Percentiles rank a stretch among this genome's conserved stretches.
Conservation (phyloP, 768 basidiomycete species). For the Serendipita sp. region DNA sequence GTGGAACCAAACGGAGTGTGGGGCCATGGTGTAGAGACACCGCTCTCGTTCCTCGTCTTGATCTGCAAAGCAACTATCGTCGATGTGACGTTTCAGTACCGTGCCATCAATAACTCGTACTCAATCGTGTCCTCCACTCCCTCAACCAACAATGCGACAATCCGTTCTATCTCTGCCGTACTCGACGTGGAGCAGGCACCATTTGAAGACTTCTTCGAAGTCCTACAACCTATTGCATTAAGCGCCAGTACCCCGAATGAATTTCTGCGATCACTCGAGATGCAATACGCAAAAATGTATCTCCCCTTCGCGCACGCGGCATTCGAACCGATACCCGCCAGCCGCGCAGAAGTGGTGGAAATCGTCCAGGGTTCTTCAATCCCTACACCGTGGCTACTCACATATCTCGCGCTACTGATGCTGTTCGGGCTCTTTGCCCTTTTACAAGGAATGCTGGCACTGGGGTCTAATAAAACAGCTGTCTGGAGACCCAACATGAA, state of each 20-base stretch:
- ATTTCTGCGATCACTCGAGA: not conserved
- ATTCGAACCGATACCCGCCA: not conserved
- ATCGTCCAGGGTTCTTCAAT: not conserved
- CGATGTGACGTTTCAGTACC: not conserved
- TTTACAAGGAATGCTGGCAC: not conserved
- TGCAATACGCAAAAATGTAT: not conserved
- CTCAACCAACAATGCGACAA: not conserved
- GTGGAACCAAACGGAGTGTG: not conserved
- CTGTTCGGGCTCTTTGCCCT: not conserved
- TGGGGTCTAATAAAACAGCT: not conserved
- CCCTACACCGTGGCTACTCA: not conserved
- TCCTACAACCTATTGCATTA: not conserved
- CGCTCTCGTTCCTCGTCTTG: not conserved
- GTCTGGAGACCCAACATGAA: not conserved
- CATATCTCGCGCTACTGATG: not conserved
- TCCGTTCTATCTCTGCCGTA: not conserved
- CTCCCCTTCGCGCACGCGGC: not conserved
- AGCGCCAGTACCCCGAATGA: not conserved
- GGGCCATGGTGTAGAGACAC: not conserved
- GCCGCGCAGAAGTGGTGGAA: not conserved
- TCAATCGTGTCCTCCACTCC: not conserved
- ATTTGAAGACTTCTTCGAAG: not conserved
- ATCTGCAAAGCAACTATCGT: not conserved
- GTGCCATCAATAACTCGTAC: not conserved
- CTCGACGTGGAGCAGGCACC: not conserved